These are phyloP conservation scores for Populus trichocarpa DNA, from an alignment of 441 rosid genomes.

Conservation along the genomic window DNA sequence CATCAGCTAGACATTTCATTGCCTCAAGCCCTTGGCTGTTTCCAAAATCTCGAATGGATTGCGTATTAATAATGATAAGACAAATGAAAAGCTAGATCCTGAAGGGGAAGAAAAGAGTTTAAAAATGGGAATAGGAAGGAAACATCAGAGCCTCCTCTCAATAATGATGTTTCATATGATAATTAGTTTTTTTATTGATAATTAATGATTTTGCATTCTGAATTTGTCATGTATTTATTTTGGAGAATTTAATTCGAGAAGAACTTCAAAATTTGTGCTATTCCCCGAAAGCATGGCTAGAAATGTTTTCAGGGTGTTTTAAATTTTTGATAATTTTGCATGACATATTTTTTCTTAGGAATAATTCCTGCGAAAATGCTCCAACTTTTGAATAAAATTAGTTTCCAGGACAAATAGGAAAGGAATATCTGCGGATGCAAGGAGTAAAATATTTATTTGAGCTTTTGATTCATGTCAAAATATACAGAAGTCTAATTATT, in stretches of 20 bases:
- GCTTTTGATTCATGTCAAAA: background rate
- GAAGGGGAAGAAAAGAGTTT: background rate
- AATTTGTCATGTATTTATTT: background rate
- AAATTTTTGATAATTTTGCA: background rate
- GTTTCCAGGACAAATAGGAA: background rate
- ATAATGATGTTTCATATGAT: background rate
- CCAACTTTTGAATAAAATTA: background rate
- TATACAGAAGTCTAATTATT: background rate
- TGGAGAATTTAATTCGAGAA: background rate
- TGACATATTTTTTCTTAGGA: background rate
- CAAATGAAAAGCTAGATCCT: constrained; percentile 1
- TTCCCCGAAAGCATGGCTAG: background rate
- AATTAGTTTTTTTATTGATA: background rate
- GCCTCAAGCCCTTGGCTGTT: background rate
- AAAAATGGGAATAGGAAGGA: background rate
- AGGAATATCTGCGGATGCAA: background rate
- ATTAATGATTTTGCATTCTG: background rate
- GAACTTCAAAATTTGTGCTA: background rate
- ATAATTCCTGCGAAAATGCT: background rate
- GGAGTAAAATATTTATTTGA: background rate
- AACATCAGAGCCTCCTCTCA: background rate
- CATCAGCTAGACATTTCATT: background rate
- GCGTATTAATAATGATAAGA: background rate
- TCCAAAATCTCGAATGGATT: background rate
- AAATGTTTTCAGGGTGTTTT: background rate